These are phyloP conservation scores for Metschnikowia picachoensis DNA, from an alignment of 805 yeast genomes.

Conservation along the genomic window DNA sequence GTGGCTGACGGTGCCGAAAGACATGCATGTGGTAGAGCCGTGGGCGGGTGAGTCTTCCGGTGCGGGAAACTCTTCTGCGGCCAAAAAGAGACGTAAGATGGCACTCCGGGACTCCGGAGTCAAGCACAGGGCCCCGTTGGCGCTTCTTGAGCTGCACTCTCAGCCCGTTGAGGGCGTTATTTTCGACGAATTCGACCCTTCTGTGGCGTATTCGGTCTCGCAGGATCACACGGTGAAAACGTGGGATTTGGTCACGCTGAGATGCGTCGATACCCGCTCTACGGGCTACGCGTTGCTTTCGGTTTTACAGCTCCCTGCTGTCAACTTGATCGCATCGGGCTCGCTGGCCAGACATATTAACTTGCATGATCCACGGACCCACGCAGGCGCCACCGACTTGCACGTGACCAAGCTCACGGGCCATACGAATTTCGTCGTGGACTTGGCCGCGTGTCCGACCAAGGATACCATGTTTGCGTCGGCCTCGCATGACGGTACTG, in stretches of 20 bases:
- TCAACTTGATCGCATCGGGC: slow-evolving; percentile 82
- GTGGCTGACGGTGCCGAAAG: slow-evolving; percentile 87
- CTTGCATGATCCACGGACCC: slow-evolving; percentile 83
- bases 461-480: slow-evolving; percentile 81
- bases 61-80: slow-evolving; percentile 57
- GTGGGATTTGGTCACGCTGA: slow-evolving; percentile 89
- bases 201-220: slow-evolving; percentile 90
- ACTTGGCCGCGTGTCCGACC: slow-evolving; percentile 68
- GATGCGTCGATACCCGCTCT: slow-evolving; percentile 81
- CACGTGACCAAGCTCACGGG: slow-evolving; percentile 76
- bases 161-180: slow-evolving; percentile 85
- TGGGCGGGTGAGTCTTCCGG: slow-evolving; percentile 12
- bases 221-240: slow-evolving; percentile 95
- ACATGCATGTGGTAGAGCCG: slow-evolving; percentile 54
- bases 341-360: slow-evolving; percentile 97
- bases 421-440: slow-evolving; percentile 86
- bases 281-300: slow-evolving; percentile 85
- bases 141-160: slow-evolving; percentile 73
- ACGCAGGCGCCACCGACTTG: slow-evolving; percentile 51
- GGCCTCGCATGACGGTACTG: slow-evolving; percentile 95
- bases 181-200: slow-evolving; percentile 66
- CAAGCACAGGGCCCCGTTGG: slow-evolving; percentile 77
- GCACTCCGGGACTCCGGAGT: slow-evolving; percentile 73
- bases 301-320: slow-evolving; percentile 59
- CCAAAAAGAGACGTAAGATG: slow-evolving; percentile 83